Percentiles rank a stretch among this genome's conserved stretches.
Evolutionary conservation across 2,329 filamentous ascomycete species (phyloP).

Genomic region (Biscogniauxia mediterranea): DNA sequence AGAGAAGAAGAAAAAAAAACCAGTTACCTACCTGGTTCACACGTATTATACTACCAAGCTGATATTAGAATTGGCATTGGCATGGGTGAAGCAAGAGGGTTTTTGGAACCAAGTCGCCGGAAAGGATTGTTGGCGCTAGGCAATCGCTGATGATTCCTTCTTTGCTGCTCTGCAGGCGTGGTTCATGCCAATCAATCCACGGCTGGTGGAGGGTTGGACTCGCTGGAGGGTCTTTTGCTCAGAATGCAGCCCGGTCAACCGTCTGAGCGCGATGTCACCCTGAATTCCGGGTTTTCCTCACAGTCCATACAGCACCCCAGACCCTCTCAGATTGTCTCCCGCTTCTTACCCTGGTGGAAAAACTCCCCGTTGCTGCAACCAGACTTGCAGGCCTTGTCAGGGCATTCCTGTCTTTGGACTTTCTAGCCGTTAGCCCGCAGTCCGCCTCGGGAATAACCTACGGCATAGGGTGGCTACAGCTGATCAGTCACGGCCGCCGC

Average conservation of each 20-base stretch:
- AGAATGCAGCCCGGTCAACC: constrained; percentile 7
- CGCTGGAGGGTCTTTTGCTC: constrained; percentile 3
- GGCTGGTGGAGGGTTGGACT: not conserved
- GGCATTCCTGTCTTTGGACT: not conserved
- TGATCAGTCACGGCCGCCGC: not conserved
- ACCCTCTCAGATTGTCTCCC: constrained; percentile 1
- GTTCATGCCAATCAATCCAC: not conserved
- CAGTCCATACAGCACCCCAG: constrained; percentile 1
- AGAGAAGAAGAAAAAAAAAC: not conserved
- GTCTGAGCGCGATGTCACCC: constrained; percentile 10
- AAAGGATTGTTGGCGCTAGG: not conserved
- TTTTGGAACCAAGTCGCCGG: not conserved
- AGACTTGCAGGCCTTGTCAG: not conserved
- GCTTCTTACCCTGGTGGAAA: constrained; percentile 3
- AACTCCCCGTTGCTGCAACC: constrained; percentile 1
- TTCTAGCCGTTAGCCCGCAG: not conserved
- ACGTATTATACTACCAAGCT: not conserved
- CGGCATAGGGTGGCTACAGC: not conserved
- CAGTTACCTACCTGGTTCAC: not conserved
- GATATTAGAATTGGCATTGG: not conserved
- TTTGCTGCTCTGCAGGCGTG: not conserved
- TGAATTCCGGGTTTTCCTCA: constrained; percentile 6
- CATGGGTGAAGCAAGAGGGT: not conserved
- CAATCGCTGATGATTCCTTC: not conserved
- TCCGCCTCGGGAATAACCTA: not conserved